Evolutionary conservation across 768 basidiomycete species (phyloP), one percentile per base, ranked within the genome.

Genomic region (Pluteus cervinus): DNA sequence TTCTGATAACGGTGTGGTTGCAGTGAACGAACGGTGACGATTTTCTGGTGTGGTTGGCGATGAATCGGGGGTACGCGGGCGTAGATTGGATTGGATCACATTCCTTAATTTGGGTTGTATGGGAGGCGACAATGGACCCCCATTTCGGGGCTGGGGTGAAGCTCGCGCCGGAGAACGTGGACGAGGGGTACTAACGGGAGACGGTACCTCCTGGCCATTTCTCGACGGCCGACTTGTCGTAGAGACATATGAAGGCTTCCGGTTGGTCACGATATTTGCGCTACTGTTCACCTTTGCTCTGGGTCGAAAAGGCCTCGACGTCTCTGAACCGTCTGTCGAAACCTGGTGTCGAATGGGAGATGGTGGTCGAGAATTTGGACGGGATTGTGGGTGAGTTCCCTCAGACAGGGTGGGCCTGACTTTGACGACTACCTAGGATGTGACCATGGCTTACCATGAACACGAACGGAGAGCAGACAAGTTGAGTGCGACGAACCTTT

Each of bases 221-320:
- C 24, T 17, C 7, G 24, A 35, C 20, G 10, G 14, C n/a, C 17
- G 9, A 16, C 12, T 20, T 18, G 18, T 30, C 8, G 17, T 12
- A 38, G 24, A 14, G 18, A 5, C 36, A 46, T 52, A 48, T 16
- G 43, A 41, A 7, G 52, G 33, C 45, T 58, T 66, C 31, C 63
- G 60, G 9, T 56, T 42, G 6, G 69, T 67, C n/a, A n/a, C n/a
- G n/a, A n/a, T n/a, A n/a, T n/a, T n/a, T 24, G 74, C 75, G 46
- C 65, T 74, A 42, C 62, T 69, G 48, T 76, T 81, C 25, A 84
- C 65, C 57, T 79, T 84, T 41, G 76, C 79, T 52, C 66, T 81
- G 10, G 77, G 74, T 39, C 73, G 49, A 7, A 56, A 53, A 12
- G 53, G 51, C 20, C 52, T 43, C 10, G 56, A 46, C 9, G 57